Evolutionary conservation across 2,329 filamentous ascomycete species (phyloP).

Genomic region (Aureobasidium vineae): DNA sequence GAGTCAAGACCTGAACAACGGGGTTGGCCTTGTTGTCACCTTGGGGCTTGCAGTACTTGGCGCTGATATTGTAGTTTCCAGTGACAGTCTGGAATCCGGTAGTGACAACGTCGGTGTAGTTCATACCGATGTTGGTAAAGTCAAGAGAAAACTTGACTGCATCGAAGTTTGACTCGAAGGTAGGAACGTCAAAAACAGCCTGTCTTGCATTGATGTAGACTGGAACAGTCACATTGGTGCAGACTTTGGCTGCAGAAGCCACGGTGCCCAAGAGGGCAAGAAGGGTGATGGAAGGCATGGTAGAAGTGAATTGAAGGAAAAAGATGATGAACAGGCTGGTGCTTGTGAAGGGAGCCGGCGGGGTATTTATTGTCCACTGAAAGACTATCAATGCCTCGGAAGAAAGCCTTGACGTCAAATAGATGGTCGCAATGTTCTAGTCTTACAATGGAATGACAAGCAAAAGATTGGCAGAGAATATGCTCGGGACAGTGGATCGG

Average conservation of each 20-base stretch:
- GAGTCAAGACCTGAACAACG: constrained; percentile 42
- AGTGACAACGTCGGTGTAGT: constrained; percentile 47
- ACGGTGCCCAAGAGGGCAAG: constrained; percentile 27
- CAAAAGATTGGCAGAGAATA: constrained; percentile 6
- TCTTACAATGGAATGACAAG: not conserved
- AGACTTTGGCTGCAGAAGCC: constrained; percentile 38
- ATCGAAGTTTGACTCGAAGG: constrained; percentile 55
- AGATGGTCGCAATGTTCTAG: constrained; percentile 10
- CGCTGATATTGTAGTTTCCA: constrained; percentile 30
- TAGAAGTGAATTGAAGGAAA: not conserved
- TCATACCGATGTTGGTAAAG: constrained; percentile 50
- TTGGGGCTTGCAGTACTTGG: constrained; percentile 33
- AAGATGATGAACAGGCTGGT: not conserved
- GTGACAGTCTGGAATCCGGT: constrained; percentile 27
- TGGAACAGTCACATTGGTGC: constrained; percentile 56
- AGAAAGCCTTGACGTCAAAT: constrained; percentile 18
- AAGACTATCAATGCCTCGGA: not conserved
- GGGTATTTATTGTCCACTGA: constrained; percentile 15
- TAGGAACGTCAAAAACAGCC: constrained; percentile 52
- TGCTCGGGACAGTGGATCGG: constrained; percentile 11
- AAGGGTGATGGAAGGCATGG: constrained; percentile 21
- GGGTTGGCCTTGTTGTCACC: constrained; percentile 27
- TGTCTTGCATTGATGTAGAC: constrained; percentile 57
- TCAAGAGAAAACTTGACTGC: constrained; percentile 57
- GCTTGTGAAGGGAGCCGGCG: not conserved